Evolutionary conservation across 495 filamentous ascomycete genomes (phyloP), one percentile per base, ranked within the genome.

Genomic region (Trichoderma asperelloides): DNA sequence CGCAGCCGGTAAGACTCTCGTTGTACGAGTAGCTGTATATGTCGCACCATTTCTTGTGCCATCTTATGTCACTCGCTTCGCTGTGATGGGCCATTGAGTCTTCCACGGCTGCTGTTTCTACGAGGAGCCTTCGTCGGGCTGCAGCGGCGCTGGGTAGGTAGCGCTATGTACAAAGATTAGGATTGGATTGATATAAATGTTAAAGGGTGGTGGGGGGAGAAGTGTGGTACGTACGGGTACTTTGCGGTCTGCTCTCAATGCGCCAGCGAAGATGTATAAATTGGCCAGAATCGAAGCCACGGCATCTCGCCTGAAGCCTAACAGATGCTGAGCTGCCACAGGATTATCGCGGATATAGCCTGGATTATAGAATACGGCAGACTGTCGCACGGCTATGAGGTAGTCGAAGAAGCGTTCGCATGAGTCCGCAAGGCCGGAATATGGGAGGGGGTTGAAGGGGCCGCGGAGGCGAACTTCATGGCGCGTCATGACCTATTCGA

Each of bases 331-430:
- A 2, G 76, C 74, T 37, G 78, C 79, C 23, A 78, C 77, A 21
- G 78, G 72, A 57, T 78, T 76, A 66, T 79, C 78, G 69, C 75
- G 67, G n/a, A 78, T 75, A 39, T 72, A 78, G 49, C 76, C 74
- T 1, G 83, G 83, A 60, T 83, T 82, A 69, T 85, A 87, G 67
- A 84, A 85, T 27, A 86, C 69, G n/a, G 78, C 80, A 12, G 82
- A 81, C 67, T 87, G 83, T 9, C 84, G 84, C 9, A 86, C 79
- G 62, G 82, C 77, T 57, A 87, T 78, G 41, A 86, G 78, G 65
- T 85, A 83, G 68, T 86, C 84, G 65, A 86, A 84, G 74, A 87
- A 84, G 9, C 76, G 74, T 69, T 87, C 84, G 64, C 80, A 83
- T 23, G 78, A 74, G 66, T 80, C 77, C 40, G 86, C 83, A 15